phyloP scores from a whole-genome alignment of 2,329 filamentous ascomycete genomes.

The Ophiocordyceps camponoti-floridani region DNA sequence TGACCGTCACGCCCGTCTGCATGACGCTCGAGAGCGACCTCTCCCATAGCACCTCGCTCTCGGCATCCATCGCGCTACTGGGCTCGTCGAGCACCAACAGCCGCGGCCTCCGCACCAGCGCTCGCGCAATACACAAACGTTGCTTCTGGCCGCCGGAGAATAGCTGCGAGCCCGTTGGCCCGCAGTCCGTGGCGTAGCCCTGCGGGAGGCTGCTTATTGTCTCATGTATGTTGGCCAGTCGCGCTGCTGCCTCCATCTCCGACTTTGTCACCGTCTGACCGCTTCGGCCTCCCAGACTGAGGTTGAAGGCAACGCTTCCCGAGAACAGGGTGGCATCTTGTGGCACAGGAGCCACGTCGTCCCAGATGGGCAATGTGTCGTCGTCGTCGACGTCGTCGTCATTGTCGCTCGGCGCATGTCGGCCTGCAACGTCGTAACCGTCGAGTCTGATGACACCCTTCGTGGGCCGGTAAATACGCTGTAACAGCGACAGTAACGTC shows the following conservation, averaged over 20 bases:
- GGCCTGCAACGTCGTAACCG: slow-evolving; percentile 24
- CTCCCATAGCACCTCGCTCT: slow-evolving; percentile 50
- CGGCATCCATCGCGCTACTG: slow-evolving; percentile 59
- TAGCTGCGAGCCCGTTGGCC: slow-evolving; percentile 56
- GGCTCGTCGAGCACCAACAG: slow-evolving; percentile 69
- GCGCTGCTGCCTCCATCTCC: slow-evolving; percentile 49
- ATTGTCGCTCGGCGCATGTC: slow-evolving; percentile 1
- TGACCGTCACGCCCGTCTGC: slow-evolving; percentile 25
- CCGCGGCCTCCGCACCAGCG: slow-evolving; percentile 52
- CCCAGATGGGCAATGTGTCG: slow-evolving; percentile 25
- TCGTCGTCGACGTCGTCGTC: background rate
- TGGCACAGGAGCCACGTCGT: slow-evolving; percentile 35
- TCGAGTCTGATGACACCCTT: slow-evolving; percentile 24
- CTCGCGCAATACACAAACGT: slow-evolving; percentile 60
- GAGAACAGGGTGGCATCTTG: slow-evolving; percentile 42
- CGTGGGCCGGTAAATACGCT: slow-evolving; percentile 28
- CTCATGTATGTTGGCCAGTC: slow-evolving; percentile 53
- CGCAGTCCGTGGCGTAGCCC: slow-evolving; percentile 47
- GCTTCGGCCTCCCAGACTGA: slow-evolving; percentile 34
- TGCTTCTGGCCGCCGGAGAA: slow-evolving; percentile 69
- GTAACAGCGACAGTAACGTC: slow-evolving; percentile 39
- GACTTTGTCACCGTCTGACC: slow-evolving; percentile 33
- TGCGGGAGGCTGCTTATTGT: slow-evolving; percentile 43
- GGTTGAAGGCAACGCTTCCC: slow-evolving; percentile 36
- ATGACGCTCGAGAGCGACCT: slow-evolving; percentile 23